Evolutionary conservation across 129 eudicot genomes (phyloP).

Genomic region (Scalesia atractyloides): DNA sequence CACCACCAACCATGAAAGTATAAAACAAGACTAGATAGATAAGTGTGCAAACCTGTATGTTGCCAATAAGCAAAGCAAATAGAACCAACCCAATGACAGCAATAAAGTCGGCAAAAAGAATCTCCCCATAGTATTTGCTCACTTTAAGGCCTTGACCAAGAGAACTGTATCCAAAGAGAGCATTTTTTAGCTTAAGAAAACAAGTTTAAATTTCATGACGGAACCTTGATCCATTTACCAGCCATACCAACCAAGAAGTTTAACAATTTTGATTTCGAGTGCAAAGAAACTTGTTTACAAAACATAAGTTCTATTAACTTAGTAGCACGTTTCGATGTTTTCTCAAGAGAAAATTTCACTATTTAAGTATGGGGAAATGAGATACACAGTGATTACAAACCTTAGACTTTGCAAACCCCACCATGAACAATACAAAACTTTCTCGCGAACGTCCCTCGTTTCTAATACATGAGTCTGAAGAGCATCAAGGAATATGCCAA

Average conservation of each 20-base stretch:
- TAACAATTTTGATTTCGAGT: too few species aligned
- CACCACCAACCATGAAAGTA: too few species aligned
- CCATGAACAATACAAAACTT: constrained; percentile 74
- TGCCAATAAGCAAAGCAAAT: constrained; percentile 78
- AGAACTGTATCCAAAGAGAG: constrained; percentile 48
- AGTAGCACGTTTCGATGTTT: too few species aligned
- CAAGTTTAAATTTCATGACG: too few species aligned
- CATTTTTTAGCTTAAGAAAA: neutral
- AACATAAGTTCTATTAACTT: too few species aligned
- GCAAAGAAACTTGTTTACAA: too few species aligned
- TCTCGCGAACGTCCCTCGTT: constrained; percentile 37
- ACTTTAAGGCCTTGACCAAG: constrained; percentile 78
- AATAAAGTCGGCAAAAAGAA: constrained; percentile 56
- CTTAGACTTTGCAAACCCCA: constrained; percentile 73
- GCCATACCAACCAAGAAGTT: too few species aligned
- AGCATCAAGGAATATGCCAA: constrained; percentile 74
- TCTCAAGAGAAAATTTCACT: too few species aligned
- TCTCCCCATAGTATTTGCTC: constrained; percentile 63
- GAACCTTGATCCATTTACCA: too few species aligned
- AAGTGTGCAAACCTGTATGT: constrained; percentile 73
- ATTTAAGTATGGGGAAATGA: too few species aligned
- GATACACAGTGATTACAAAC: too few species aligned
- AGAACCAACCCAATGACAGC: constrained; percentile 60
- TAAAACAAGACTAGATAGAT: too few species aligned
- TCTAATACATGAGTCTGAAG: constrained; percentile 51